Percentiles rank a stretch among this genome's conserved stretches.
Evolutionary conservation across 2,329 filamentous ascomycete species (phyloP).

Genomic region (Xylaria sp.): DNA sequence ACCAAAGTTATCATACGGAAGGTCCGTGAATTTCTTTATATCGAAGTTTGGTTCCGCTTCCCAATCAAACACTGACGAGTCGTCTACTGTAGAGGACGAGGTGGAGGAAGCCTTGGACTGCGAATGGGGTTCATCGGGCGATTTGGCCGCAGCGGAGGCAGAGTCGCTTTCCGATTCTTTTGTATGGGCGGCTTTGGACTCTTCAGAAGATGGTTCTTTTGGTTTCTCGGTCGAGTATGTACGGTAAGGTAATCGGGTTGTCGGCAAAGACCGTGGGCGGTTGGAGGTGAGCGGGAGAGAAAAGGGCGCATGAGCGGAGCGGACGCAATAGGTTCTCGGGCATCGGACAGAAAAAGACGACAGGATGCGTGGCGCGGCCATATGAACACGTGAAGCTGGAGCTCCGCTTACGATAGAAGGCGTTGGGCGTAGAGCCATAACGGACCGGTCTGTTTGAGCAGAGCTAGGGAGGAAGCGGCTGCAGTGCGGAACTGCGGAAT

Average conservation of each 20-base stretch:
- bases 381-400: slow-evolving; percentile 6
- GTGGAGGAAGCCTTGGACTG: slow-evolving; percentile 22
- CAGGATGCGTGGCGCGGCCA: slow-evolving; percentile 4
- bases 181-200: slow-evolving; percentile 22
- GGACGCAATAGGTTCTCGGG: slow-evolving; percentile 22
- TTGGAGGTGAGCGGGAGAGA: slow-evolving; percentile 1
- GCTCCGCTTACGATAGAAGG: slow-evolving; percentile 8
- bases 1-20: slow-evolving; percentile 81
- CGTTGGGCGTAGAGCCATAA: slow-evolving; percentile 28
- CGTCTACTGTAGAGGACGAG: slow-evolving; percentile 25
- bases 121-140: slow-evolving; percentile 30
- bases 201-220: slow-evolving; percentile 17
- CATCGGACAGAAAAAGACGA: slow-evolving; percentile 2
- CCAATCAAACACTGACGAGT: slow-evolving; percentile 57
- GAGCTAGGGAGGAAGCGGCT: neutral
- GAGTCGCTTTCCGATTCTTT: slow-evolving; percentile 33
- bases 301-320: slow-evolving; percentile 10
- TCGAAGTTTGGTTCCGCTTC: slow-evolving; percentile 73
- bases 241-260: slow-evolving; percentile 10
- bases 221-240: slow-evolving; percentile 25
- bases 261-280: slow-evolving; percentile 6
- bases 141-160: slow-evolving; percentile 28
- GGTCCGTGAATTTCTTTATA: slow-evolving; percentile 73
- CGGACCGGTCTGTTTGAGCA: slow-evolving; percentile 4
- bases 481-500: neutral